Evolutionary conservation across 805 yeast species (phyloP).

Genomic region (Candida michaelii): DNA sequence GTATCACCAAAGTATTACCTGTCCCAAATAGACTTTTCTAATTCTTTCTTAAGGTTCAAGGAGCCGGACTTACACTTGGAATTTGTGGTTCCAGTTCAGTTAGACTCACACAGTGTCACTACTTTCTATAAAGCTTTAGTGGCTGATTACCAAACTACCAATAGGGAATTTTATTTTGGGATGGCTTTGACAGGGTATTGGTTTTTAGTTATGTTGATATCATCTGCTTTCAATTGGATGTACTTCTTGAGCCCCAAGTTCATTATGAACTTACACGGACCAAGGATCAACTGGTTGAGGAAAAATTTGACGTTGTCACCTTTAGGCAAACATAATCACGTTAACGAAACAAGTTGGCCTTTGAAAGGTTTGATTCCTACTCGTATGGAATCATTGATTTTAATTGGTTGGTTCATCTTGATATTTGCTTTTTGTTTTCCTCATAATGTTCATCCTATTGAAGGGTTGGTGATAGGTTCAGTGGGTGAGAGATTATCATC

Average conservation of each 20-base stretch:
- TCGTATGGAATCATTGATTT: slow-evolving; percentile 48
- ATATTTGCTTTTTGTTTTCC: slow-evolving; percentile 26
- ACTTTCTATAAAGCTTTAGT: background rate
- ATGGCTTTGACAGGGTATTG: slow-evolving; percentile 28
- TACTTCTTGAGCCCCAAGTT: slow-evolving; percentile 22
- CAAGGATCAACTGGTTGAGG: slow-evolving; percentile 20
- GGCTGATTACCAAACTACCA: slow-evolving; percentile 19
- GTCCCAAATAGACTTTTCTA: slow-evolving; percentile 23
- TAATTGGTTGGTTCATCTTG: slow-evolving; percentile 38
- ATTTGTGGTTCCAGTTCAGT: slow-evolving; percentile 29
- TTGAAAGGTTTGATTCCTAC: slow-evolving; percentile 43
- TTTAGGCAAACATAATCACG: slow-evolving; percentile 18
- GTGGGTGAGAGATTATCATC: slow-evolving; percentile 49
- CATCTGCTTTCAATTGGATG: slow-evolving; percentile 30
- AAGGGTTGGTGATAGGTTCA: slow-evolving; percentile 22
- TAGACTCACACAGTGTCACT: slow-evolving; percentile 23
- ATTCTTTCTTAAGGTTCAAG: background rate
- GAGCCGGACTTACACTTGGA: background rate
- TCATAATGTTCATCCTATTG: slow-evolving; percentile 24
- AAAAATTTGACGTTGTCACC: slow-evolving; percentile 25
- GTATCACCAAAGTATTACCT: slow-evolving; percentile 29
- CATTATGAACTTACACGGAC: slow-evolving; percentile 29
- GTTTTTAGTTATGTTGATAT: slow-evolving; percentile 29
- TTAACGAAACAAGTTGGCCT: slow-evolving; percentile 13
- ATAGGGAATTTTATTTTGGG: slow-evolving; percentile 42